Percentiles rank a stretch among this genome's conserved stretches.
Evolutionary conservation across 2,329 filamentous ascomycete species (phyloP).

Genomic region (Sclerotinia trifoliorum): DNA sequence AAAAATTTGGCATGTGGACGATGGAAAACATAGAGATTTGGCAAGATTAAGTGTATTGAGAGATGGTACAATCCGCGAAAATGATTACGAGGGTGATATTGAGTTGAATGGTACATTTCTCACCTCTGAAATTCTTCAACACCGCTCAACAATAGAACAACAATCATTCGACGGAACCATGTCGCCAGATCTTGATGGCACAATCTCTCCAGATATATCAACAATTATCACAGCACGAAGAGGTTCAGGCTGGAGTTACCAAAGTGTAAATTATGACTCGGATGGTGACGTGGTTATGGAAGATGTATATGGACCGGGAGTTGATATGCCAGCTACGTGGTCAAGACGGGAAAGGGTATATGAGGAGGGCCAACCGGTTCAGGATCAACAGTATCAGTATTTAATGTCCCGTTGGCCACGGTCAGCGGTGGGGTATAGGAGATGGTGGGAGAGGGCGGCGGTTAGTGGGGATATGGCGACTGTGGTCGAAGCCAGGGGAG

Average conservation of each 20-base stretch:
- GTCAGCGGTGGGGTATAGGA: background rate
- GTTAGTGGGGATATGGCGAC: slow-evolving; percentile 33
- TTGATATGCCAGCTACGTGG: background rate
- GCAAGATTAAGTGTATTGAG: slow-evolving; percentile 29
- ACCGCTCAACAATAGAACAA: slow-evolving; percentile 1
- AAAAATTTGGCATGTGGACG: slow-evolving; percentile 48
- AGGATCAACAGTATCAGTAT: slow-evolving; percentile 20
- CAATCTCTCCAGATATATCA: background rate
- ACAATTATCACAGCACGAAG: slow-evolving; percentile 1
- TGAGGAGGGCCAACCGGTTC: background rate
- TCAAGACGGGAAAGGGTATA: slow-evolving; percentile 20
- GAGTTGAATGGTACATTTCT: slow-evolving; percentile 21
- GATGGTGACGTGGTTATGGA: slow-evolving; percentile 35
- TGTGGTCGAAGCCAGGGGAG: slow-evolving; percentile 40
- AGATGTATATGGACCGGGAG: slow-evolving; percentile 25
- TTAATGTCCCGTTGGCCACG: slow-evolving; percentile 19
- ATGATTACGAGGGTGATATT: slow-evolving; percentile 27
- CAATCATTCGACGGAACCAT: slow-evolving; percentile 33
- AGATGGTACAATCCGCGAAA: slow-evolving; percentile 38
- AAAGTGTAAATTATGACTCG: slow-evolving; percentile 25
- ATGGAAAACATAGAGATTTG: slow-evolving; percentile 25
- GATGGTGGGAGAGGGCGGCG: slow-evolving; percentile 6
- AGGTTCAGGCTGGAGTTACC: slow-evolving; percentile 10
- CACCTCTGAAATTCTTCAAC: slow-evolving; percentile 12
- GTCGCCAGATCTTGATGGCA: slow-evolving; percentile 29